phyloP scores from a whole-genome alignment of 345 rosid genomes.

The Trapa bicornis region DNA sequence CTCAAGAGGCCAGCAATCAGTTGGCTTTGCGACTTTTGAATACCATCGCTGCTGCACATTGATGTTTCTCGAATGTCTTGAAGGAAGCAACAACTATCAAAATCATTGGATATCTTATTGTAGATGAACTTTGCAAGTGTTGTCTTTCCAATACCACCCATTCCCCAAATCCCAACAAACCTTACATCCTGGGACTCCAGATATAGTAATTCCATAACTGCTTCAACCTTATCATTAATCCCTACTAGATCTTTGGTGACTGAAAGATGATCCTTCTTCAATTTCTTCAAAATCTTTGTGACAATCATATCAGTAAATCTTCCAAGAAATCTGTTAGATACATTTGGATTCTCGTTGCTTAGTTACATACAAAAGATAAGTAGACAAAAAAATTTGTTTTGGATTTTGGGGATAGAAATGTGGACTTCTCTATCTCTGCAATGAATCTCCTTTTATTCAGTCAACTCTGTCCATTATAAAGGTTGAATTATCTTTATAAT shows the following conservation, averaged over 20 bases:
- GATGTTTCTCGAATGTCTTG: neutral
- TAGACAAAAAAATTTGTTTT: too few species aligned
- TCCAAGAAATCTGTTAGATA: neutral
- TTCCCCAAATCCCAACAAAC: constrained; percentile 3
- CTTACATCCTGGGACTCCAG: neutral
- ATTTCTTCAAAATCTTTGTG: neutral
- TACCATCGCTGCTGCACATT: accelerated
- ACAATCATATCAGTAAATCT: neutral
- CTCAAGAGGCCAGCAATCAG: neutral
- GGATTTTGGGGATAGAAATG: too few species aligned
- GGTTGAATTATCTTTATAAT: too few species aligned
- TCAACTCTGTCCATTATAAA: too few species aligned
- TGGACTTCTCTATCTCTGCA: too few species aligned
- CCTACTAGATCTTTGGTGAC: neutral
- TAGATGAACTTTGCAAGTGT: neutral
- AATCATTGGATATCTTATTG: neutral
- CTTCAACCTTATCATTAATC: neutral
- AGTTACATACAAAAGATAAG: neutral
- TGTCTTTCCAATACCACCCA: constrained; percentile 1
- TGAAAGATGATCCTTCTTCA: neutral
- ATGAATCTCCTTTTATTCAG: too few species aligned
- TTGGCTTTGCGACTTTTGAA: neutral
- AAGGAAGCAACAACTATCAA: constrained; percentile 6
- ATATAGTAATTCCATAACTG: neutral
- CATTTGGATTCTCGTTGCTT: neutral